These are phyloP conservation scores for Hypoxylon cercidicola DNA, from an alignment of 495 filamentous ascomycete species.

Conservation along the genomic window DNA sequence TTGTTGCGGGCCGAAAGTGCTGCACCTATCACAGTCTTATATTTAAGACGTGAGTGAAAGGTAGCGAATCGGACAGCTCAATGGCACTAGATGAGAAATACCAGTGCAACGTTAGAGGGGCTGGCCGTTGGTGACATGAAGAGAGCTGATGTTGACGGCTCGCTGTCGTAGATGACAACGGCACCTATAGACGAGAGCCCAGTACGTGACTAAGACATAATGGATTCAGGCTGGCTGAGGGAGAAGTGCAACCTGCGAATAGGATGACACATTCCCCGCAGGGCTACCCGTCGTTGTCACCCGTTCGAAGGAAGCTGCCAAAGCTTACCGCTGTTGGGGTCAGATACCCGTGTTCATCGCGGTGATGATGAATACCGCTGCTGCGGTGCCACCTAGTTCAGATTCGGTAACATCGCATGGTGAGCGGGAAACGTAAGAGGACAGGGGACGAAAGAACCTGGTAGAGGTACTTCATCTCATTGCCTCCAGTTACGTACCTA, in stretches of 20 bases:
- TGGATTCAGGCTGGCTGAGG: conserved; percentile 12
- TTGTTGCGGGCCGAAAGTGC: conserved; percentile 41
- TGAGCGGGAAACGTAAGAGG: conserved; percentile 19
- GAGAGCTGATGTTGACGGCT: conserved; percentile 14
- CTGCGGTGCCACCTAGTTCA: conserved; percentile 34
- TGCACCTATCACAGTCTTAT: conserved; percentile 29
- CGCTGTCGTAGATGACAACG: conserved; percentile 19
- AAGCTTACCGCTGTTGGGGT: conserved; percentile 23
- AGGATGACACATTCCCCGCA: conserved; percentile 31
- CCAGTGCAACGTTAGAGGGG: conserved; percentile 41
- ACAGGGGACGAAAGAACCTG: conserved; percentile 9
- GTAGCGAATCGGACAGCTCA: conserved; percentile 39
- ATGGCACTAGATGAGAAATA: conserved; percentile 36
- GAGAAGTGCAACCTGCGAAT: neutral
- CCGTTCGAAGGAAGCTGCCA: conserved; percentile 11
- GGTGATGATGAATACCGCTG: conserved; percentile 27
- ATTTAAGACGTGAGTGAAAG: conserved; percentile 27
- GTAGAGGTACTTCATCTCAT: too few relatives aligned
- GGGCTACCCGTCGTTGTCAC: conserved; percentile 18
- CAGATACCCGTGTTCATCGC: conserved; percentile 20
- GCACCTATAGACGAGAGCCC: conserved; percentile 3
- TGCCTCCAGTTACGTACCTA: too few relatives aligned
- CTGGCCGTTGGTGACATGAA: conserved; percentile 38
- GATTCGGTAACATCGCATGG: conserved; percentile 41
- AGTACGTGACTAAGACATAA: conserved; percentile 8